phyloP scores from a whole-genome alignment of 1,284 basidiomycete species.

The Cerrena zonata region DNA sequence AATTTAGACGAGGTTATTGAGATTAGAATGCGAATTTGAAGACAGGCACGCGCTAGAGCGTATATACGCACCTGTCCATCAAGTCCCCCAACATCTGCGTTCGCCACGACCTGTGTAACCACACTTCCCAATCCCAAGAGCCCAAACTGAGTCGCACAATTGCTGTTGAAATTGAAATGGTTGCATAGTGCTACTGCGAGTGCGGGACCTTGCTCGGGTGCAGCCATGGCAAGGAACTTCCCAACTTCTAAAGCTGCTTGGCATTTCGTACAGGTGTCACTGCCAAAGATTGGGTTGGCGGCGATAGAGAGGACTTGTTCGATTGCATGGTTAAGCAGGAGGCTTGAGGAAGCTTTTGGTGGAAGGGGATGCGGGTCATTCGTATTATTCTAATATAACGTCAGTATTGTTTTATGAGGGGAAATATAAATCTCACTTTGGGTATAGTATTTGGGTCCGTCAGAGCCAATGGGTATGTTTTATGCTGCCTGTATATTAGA shows the following conservation, averaged over 20 bases:
- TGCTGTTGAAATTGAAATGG: conserved; percentile 47
- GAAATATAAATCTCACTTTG: conserved; percentile 25
- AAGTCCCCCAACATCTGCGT: conserved; percentile 59
- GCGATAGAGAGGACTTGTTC: conserved; percentile 51
- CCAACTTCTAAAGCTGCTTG: conserved; percentile 55
- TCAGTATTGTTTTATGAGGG: not conserved
- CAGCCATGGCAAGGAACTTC: conserved; percentile 63
- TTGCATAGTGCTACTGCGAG: conserved; percentile 60
- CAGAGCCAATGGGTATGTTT: conserved; percentile 49
- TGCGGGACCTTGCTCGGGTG: conserved; percentile 55
- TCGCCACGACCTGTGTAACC: conserved; percentile 62
- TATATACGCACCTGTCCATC: conserved; percentile 54
- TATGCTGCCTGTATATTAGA: conserved; percentile 34
- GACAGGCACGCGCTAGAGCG: conserved; percentile 3
- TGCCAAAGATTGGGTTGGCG: conserved; percentile 43
- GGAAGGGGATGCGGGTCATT: conserved; percentile 64
- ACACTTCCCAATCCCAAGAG: conserved; percentile 48
- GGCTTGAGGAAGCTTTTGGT: conserved; percentile 38
- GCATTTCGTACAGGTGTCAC: conserved; percentile 57
- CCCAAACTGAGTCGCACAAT: conserved; percentile 47
- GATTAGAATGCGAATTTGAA: not conserved
- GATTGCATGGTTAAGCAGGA: conserved; percentile 45
- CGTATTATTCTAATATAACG: conserved; percentile 40
- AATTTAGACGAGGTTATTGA: not conserved
- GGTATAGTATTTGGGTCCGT: conserved; percentile 58